phyloP scores from a whole-genome alignment of 2,329 filamentous ascomycete genomes.

The Cladosporium velox region DNA sequence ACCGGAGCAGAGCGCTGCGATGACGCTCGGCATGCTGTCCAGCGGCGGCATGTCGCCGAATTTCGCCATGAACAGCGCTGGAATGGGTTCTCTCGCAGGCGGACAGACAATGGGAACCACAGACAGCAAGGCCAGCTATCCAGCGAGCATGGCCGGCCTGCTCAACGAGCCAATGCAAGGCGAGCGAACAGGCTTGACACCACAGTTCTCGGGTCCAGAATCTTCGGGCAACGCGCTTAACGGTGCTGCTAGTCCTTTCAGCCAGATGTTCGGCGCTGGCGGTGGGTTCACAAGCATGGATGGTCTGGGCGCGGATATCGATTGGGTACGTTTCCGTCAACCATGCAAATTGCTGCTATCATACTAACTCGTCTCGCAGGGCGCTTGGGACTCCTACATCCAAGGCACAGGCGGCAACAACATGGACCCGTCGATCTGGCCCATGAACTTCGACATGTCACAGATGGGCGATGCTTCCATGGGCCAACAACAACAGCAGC shows the following conservation, averaged over 20 bases:
- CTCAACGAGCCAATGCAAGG: conserved; percentile 37
- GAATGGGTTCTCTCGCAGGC: conserved; percentile 28
- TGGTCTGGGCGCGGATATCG: conserved; percentile 48
- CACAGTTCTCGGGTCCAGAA: conserved; percentile 35
- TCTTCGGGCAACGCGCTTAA: conserved; percentile 34
- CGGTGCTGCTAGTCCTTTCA: conserved; percentile 37
- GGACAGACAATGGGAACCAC: not conserved
- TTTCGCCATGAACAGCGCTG: conserved; percentile 27
- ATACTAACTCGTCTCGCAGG: conserved; percentile 45
- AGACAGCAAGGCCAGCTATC: conserved; percentile 26
- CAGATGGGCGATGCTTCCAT: conserved; percentile 28
- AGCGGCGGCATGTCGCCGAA: conserved; percentile 61
- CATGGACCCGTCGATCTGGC: conserved; percentile 47
- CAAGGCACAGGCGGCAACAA: conserved; percentile 49
- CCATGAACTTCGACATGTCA: conserved; percentile 41
- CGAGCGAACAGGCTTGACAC: conserved; percentile 37
- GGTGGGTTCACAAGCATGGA: conserved; percentile 56
- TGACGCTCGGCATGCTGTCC: conserved; percentile 70
- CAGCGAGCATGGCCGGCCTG: conserved; percentile 38
- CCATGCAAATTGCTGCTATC: conserved; percentile 18
- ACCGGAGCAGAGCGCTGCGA: conserved; percentile 65
- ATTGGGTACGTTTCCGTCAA: conserved; percentile 54
- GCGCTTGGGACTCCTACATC: conserved; percentile 70
- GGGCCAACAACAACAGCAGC: conserved; percentile 27
- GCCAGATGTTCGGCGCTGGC: conserved; percentile 38